These are phyloP conservation scores for Pseudotsuga menziesii DNA, from an alignment of 75 land plant genomes.

Conservation along the genomic window DNA sequence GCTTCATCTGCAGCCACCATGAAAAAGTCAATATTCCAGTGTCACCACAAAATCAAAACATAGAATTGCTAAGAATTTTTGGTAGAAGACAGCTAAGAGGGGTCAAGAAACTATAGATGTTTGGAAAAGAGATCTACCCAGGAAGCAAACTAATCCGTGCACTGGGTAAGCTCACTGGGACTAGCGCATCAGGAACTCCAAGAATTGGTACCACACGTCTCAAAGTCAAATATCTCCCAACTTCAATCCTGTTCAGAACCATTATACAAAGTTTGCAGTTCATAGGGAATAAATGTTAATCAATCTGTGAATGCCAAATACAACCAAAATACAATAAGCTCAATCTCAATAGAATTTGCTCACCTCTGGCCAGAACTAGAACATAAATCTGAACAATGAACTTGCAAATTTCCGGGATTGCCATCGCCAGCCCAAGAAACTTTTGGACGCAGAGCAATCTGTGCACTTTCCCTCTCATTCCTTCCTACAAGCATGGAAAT, in stretches of 20 bases:
- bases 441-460: slow-evolving; percentile 94
- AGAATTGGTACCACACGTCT: slow-evolving; percentile 85
- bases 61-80: background rate
- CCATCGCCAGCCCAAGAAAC: slow-evolving; percentile 78
- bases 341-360: slow-evolving; percentile 7
- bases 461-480: slow-evolving; percentile 95
- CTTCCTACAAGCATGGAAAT: slow-evolving; percentile 84
- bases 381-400: slow-evolving; percentile 75
- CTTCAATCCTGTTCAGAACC: slow-evolving; percentile 49
- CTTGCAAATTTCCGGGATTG: slow-evolving; percentile 70
- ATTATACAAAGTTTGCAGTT: slow-evolving; percentile 3
- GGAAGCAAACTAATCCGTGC: slow-evolving; percentile 70
- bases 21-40: background rate
- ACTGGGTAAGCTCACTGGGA: slow-evolving; percentile 70
- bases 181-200: slow-evolving; percentile 99
- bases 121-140: slow-evolving; percentile 52
- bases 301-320: background rate
- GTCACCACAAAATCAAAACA: background rate
- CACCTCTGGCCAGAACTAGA: slow-evolving; percentile 79
- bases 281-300: background rate
- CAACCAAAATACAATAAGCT: background rate
- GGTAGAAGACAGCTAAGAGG: background rate
- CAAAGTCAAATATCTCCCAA: slow-evolving; percentile 67
- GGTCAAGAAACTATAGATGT: background rate
- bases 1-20: background rate